Evolutionary conservation across 352 stramenopile species (phyloP), one percentile per base, ranked within the genome.

Genomic region (Globisporangium acanthophoron): DNA sequence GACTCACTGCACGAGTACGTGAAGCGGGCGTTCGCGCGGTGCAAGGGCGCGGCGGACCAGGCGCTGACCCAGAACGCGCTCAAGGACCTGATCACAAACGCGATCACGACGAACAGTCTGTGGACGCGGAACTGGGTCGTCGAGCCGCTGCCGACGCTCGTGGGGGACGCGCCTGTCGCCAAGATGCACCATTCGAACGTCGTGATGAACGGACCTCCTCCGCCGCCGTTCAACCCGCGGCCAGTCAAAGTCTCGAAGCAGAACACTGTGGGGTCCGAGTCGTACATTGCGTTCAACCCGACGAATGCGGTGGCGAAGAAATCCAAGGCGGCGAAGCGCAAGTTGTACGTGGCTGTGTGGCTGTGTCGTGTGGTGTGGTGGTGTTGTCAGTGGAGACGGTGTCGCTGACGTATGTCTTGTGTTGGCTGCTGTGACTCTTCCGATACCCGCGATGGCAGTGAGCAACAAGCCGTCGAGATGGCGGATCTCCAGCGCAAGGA

Each of bases 51-150:
- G 16, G 66, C 78, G 2, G 85, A 96, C 62, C 85, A 96, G 58
- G 60, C 67, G 37, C 67, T 92, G 44, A 91, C 84, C 11, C 85
- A 96, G 58, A 85, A 88, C 46, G 65, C 74, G 0, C 69, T 96
- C 15, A 96, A 94, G 54, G 78, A 90, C 43, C 59, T 86, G 47
- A 93, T 96, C 57, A 90, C 84, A 5, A 87, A 85, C 48, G 83
- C 87, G 47, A 92, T 94, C 46, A 91, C 85, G 71, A 78, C 70
- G 11, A 94, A 90, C 61, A 79, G 76, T 51, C 61, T 96, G 45
- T 94, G 85, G 85, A 92, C 85, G 15, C 87, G 80, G 58, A 93
- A 94, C 69, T 96, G 87, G 87, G 53, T 65, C 21, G 76, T 66
- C 12, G 82, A 94, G 65, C 77, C 83, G 2, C 58, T 96, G 56